Conservation (phyloP, 805 yeast species). For the Ogataea nakhonphanomensis region DNA sequence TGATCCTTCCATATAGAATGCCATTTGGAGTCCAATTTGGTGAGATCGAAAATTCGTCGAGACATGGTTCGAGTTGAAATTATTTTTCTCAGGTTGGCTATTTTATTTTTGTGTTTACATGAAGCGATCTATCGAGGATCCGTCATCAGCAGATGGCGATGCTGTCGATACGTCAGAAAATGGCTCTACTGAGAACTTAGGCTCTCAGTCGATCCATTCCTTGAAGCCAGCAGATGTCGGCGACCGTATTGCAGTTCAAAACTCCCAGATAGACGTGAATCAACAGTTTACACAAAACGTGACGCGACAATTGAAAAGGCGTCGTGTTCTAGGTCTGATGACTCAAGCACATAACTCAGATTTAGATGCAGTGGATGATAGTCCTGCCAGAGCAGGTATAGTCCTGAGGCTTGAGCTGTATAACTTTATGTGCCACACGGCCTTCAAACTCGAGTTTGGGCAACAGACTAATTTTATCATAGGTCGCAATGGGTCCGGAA, state of each 20-base stretch:
- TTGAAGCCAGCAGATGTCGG: slow-evolving; percentile 4
- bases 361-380: slow-evolving; percentile 17
- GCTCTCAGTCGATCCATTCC: background rate
- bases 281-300: slow-evolving; percentile 31
- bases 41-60: slow-evolving; percentile 20
- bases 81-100: background rate
- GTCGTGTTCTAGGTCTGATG: slow-evolving; percentile 21
- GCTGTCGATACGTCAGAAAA: background rate
- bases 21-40: slow-evolving; percentile 53
- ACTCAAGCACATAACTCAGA: slow-evolving; percentile 20
- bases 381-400: slow-evolving; percentile 57
- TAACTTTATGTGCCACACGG: slow-evolving; percentile 89
- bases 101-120: slow-evolving; percentile 2
- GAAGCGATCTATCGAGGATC: slow-evolving; percentile 9
- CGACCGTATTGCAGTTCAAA: slow-evolving; percentile 17
- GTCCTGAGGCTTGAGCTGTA: slow-evolving; percentile 59
- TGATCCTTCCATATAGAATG: slow-evolving; percentile 40
- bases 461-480: slow-evolving; percentile 82
- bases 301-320: slow-evolving; percentile 20
- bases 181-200: too few relatives aligned
- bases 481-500: slow-evolving; percentile 91
- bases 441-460: slow-evolving; percentile 71
- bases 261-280: slow-evolving; percentile 25
- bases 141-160: slow-evolving; percentile 1
- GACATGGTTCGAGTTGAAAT: slow-evolving; percentile 1